These are phyloP conservation scores for Calophaca sinica DNA, from an alignment of 306 rosid genomes.

Conservation along the genomic window DNA sequence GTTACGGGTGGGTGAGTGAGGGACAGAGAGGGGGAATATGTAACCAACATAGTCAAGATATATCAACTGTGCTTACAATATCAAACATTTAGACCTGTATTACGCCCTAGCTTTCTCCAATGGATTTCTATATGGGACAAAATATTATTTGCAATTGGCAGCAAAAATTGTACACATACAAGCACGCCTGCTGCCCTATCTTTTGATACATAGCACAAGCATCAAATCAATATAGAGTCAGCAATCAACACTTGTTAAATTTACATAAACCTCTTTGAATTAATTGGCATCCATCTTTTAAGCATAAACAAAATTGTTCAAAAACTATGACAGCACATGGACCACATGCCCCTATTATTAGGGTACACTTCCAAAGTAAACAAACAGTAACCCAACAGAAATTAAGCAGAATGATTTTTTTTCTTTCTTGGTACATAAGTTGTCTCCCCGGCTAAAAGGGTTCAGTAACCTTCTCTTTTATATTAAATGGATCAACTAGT, in stretches of 20 bases:
- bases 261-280: conserved; percentile 2
- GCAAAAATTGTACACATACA: conserved; percentile 17
- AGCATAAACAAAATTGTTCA: neutral
- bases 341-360: conserved; percentile 1
- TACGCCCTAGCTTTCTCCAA: neutral
- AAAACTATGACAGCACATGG: neutral
- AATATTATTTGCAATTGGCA: conserved; percentile 18
- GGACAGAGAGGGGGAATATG: too few relatives aligned
- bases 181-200: conserved; percentile 25
- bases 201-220: neutral
- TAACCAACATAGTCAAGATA: too few relatives aligned
- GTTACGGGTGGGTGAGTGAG: too few relatives aligned
- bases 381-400: conserved; percentile 28
- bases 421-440: neutral
- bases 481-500: neutral
- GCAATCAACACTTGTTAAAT: neutral
- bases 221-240: conserved; percentile 15
- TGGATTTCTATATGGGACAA: conserved; percentile 5
- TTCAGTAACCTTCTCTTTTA: neutral
- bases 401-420: neutral
- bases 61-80: neutral
- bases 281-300: neutral
- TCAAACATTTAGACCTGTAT: neutral
- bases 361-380: conserved; percentile 18
- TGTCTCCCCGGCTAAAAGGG: neutral